Evolutionary conservation across 163 green algal genomes (phyloP).

Genomic region (Volvox carteri): DNA sequence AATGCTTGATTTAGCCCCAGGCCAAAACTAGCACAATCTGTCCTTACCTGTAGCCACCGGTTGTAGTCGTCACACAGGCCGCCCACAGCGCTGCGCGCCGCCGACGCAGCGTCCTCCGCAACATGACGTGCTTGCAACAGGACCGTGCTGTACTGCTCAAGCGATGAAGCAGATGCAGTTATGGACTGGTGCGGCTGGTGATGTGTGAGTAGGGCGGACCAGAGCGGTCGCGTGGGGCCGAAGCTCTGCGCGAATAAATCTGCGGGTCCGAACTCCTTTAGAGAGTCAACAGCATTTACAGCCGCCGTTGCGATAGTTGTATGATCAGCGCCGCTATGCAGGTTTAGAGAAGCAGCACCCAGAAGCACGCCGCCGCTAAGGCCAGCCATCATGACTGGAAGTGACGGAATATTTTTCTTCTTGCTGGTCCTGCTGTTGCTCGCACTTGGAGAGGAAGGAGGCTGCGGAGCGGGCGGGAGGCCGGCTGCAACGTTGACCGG

Average conservation of each 20-base stretch:
- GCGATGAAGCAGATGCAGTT: background rate
- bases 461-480: background rate
- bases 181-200: background rate
- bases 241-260: conserved; percentile 18
- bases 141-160: background rate
- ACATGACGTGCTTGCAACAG: background rate
- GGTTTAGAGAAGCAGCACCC: background rate
- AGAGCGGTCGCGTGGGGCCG: conserved; percentile 27
- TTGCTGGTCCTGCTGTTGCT: no score
- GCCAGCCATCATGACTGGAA: conserved; percentile 4
- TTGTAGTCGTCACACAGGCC: conserved; percentile 21
- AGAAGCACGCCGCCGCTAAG: conserved; percentile 6
- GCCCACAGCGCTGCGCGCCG: background rate
- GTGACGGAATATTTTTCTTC: conserved; percentile 4
- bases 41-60: conserved; percentile 36
- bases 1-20: no score
- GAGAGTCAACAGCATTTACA: background rate
- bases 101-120: background rate
- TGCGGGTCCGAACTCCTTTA: conserved; percentile 34
- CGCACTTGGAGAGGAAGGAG: conserved; percentile 11
- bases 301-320: background rate
- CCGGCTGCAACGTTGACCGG: conserved; percentile 2
- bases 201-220: conserved; percentile 18
- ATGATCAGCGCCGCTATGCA: background rate
- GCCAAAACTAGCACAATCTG: no score